A percentile compares a stretch with the other conserved stretches of the same genome.
These are phyloP conservation scores for Auricularia sp. DNA, from an alignment of 768 basidiomycete genomes.

Conservation along the genomic window DNA sequence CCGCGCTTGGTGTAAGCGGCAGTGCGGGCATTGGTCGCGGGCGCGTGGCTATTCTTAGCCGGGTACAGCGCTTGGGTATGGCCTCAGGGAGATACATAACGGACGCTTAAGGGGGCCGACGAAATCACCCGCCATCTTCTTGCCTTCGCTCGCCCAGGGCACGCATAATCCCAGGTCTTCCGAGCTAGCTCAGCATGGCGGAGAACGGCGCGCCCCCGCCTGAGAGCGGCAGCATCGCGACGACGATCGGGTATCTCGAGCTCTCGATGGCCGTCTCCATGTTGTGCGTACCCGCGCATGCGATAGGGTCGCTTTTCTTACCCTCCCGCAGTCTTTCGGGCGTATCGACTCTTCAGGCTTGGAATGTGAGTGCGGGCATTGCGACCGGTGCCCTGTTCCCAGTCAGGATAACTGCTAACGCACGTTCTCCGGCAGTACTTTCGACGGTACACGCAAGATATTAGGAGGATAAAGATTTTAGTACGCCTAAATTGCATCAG, in stretches of 20 bases:
- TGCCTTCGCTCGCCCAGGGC: no score
- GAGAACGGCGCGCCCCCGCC: background rate
- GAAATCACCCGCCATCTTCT: no score
- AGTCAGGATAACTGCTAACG: background rate
- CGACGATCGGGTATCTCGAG: background rate
- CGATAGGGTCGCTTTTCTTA: background rate
- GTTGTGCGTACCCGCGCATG: background rate
- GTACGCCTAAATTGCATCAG: background rate
- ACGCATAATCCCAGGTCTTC: no score
- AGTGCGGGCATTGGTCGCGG: no score
- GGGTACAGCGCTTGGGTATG: no score
- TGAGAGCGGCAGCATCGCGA: background rate
- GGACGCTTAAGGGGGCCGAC: no score
- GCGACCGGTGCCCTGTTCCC: no score
- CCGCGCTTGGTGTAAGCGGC: no score
- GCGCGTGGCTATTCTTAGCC: no score
- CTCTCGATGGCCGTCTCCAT: background rate
- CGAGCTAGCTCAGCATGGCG: no score
- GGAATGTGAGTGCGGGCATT: background rate
- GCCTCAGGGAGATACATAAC: no score
- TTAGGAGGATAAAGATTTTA: background rate
- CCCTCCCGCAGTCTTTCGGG: background rate
- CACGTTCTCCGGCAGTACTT: background rate
- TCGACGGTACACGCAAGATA: background rate
- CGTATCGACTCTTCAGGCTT: background rate